phyloP scores from a whole-genome alignment of 352 stramenopile species.

The Blastocystis sp. region DNA sequence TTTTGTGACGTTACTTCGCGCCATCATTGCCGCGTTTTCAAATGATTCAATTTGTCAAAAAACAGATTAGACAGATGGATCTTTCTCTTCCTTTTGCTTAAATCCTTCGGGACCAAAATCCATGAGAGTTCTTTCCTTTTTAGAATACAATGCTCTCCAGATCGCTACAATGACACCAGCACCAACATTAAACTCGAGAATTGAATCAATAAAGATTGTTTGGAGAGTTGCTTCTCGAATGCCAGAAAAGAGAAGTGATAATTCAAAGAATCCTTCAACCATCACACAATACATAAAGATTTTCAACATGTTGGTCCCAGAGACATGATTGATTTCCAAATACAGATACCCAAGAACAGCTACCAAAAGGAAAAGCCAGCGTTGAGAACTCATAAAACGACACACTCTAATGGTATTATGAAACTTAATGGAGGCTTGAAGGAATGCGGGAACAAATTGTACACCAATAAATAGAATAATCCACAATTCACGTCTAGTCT shows the following conservation, averaged over 20 bases:
- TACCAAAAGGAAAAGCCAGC: constrained; percentile 47
- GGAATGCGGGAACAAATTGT: constrained; percentile 54
- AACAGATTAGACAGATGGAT: background rate
- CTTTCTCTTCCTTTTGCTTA: background rate
- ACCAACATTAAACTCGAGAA: constrained; percentile 62
- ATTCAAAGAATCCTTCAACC: constrained; percentile 43
- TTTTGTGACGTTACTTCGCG: background rate
- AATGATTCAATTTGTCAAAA: background rate
- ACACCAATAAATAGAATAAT: constrained; percentile 42
- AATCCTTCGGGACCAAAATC: background rate
- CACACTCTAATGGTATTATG: background rate
- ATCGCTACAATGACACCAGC: background rate
- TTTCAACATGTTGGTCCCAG: background rate
- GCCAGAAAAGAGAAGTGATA: constrained; percentile 38
- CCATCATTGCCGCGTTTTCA: too few relatives aligned
- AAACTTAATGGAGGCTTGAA: background rate
- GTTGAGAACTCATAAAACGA: constrained; percentile 50
- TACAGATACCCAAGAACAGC: constrained; percentile 35
- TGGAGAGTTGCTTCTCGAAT: constrained; percentile 40
- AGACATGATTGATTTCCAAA: constrained; percentile 3
- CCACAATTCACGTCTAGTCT: constrained; percentile 31
- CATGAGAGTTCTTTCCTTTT: background rate
- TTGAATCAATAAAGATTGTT: constrained; percentile 52
- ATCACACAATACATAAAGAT: constrained; percentile 22
- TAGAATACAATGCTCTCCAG: background rate